Percentiles rank a stretch among this genome's conserved stretches.
phyloP scores from a whole-genome alignment of 305 asterid genomes.

The Rubia balearica region DNA sequence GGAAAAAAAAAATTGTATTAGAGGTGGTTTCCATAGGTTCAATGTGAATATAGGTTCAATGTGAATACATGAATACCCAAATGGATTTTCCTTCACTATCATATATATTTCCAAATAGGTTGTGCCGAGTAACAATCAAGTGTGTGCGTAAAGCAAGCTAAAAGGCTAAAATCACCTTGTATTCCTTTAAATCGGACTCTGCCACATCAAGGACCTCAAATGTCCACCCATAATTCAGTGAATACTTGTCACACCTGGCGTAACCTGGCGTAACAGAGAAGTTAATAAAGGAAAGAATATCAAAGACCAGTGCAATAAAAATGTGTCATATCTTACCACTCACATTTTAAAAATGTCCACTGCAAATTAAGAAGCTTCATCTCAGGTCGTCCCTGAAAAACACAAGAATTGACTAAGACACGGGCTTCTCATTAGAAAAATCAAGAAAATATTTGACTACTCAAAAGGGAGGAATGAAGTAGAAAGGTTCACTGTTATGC shows the following conservation, averaged over 20 bases:
- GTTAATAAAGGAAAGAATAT: constrained; percentile 15
- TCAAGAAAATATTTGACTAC: not conserved
- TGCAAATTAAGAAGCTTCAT: constrained; percentile 95
- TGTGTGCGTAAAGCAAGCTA: not conserved
- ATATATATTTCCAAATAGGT: not conserved
- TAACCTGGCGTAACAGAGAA: constrained; percentile 42
- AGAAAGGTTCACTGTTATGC: constrained; percentile 10
- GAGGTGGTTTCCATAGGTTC: constrained; percentile 7
- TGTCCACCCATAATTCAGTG: constrained; percentile 77
- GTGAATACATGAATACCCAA: not conserved
- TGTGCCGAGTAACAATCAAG: not conserved
- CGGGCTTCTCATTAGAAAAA: not conserved
- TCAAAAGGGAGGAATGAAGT: not conserved
- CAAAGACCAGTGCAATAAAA: constrained; percentile 14
- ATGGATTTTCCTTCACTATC: not conserved
- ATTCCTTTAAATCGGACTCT: constrained; percentile 77
- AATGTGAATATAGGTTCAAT: not conserved
- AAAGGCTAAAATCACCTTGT: constrained; percentile 76
- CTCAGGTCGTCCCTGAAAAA: constrained; percentile 74
- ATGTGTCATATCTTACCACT: constrained; percentile 10
- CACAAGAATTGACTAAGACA: constrained; percentile 17
- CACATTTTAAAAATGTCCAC: constrained; percentile 92
- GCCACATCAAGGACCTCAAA: constrained; percentile 76
- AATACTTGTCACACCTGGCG: constrained; percentile 80
- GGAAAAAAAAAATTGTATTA: constrained; percentile 16